Conservation (phyloP, 2,329 filamentous ascomycete species). For the Fusarium sarcochroum region DNA sequence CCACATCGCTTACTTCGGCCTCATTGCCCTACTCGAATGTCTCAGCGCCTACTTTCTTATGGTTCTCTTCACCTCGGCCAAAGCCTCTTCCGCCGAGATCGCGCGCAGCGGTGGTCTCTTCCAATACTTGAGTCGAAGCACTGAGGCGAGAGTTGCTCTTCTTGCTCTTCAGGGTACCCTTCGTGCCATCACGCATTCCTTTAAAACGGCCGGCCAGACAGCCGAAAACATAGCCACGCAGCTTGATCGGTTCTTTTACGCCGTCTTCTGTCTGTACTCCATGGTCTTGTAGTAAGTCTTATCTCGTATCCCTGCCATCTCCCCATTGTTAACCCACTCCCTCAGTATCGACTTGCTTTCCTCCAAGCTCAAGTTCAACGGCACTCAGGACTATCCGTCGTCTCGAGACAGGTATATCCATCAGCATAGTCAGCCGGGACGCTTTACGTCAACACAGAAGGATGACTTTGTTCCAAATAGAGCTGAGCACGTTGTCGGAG, state of each 20-base stretch:
- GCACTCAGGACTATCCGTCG: conserved; percentile 25
- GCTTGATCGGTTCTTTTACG: conserved; percentile 57
- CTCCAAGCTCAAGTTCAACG: conserved; percentile 49
- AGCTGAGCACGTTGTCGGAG: conserved; percentile 25
- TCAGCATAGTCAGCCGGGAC: conserved; percentile 18
- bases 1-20: conserved; percentile 58
- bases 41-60: conserved; percentile 57
- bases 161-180: conserved; percentile 55
- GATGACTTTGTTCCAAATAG: conserved; percentile 20
- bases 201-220: conserved; percentile 54
- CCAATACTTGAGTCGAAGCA: conserved; percentile 54
- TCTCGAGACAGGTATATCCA: conserved; percentile 25
- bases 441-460: conserved; percentile 29
- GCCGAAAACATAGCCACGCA: conserved; percentile 55
- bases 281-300: conserved; percentile 55
- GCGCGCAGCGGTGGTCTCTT: conserved; percentile 54
- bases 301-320: accelerated
- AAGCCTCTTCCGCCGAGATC: conserved; percentile 35
- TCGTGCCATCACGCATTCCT: conserved; percentile 57
- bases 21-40: conserved; percentile 57
- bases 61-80: conserved; percentile 52
- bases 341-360: conserved; percentile 52
- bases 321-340: accelerated
- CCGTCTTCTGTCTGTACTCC: conserved; percentile 58
- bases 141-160: conserved; percentile 55